Conservation (phyloP, 352 stramenopile genomes). For the Phytophthora fragariae region DNA sequence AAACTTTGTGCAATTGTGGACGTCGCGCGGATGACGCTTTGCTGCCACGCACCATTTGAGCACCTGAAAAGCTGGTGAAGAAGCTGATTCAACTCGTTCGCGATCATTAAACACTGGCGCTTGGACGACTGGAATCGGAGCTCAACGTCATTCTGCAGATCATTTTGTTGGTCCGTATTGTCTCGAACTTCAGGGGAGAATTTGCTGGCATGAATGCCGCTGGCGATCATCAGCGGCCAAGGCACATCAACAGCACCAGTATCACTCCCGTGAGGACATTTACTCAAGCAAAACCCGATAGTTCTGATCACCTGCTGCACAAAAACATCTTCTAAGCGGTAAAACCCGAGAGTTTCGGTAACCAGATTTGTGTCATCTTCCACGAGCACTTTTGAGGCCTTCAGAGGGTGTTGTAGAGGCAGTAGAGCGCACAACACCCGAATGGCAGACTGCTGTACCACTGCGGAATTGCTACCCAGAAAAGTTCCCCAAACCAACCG, state of each 20-base stretch:
- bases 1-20: constrained; percentile 14
- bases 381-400: constrained; percentile 31
- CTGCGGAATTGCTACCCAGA: constrained; percentile 48
- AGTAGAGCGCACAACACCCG: constrained; percentile 63
- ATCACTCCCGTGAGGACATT: constrained; percentile 26
- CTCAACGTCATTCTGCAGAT: constrained; percentile 34
- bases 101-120: constrained; percentile 31
- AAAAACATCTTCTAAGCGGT: constrained; percentile 37
- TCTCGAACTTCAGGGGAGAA: constrained; percentile 33
- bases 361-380: background rate
- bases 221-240: constrained; percentile 40
- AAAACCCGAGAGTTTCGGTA: constrained; percentile 33
- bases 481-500: constrained; percentile 58
- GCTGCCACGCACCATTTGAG: constrained; percentile 27
- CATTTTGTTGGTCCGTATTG: constrained; percentile 5
- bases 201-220: constrained; percentile 41
- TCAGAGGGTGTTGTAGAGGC: constrained; percentile 39
- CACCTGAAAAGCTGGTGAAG: constrained; percentile 26
- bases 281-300: constrained; percentile 53
- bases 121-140: constrained; percentile 34
- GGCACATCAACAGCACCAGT: constrained; percentile 12
- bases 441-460: constrained; percentile 74
- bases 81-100: constrained; percentile 44
- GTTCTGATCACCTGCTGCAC: constrained; percentile 56
- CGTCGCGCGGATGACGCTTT: constrained; percentile 16